Evolutionary conservation across 2,329 filamentous ascomycete species (phyloP), one percentile per base, ranked within the genome.

Genomic region (Lachnellula subtilissima): DNA sequence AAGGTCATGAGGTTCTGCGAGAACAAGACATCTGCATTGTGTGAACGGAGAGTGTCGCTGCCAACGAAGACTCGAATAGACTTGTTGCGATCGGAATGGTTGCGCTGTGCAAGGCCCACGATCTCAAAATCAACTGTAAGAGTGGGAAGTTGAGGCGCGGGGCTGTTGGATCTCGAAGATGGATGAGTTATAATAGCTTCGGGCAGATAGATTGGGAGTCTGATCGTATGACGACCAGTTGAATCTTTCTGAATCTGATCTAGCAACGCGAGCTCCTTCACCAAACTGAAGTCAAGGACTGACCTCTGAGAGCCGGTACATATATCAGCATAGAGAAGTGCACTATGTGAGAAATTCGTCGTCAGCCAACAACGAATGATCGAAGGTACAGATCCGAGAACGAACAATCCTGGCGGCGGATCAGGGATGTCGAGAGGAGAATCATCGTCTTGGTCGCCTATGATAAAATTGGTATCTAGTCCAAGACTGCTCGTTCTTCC

Each of bases 281-380:
- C 76, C 52, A 97, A 79, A 5, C 84, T 82, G 64, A 83, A 80
- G 54, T 94, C 88, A 47, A 99, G 75, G n/a, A 84, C 85, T 1
- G 94, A 97, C 64, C 85, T 87, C 71, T 92, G 91, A 5, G 94
- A 96, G 1, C 93, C 94, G 2, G 90, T 93, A 72, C 94, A 97
- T 2, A 97, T 79, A 36, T 91, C 92, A 37, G 92, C 94, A 69
- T 97, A 97, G 5, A 97, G 78, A 15, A 97, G 80, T 9, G 91
- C 88, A 62, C 88, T 86, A 69, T 96, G 93, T 14, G 91, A 93
- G 73, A 96, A 97, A 66, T 90, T 87, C 37, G 86, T 88, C 25
- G 89, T 93, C 64, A 97, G 78, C 92, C 94, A 97, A 75, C 94
- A 99, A 59, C 94, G 87, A 55, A 97, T 89, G 63, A 99, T 96